Base-by-base conservation (phyloP, 1,284 basidiomycete genomes). In the Sanguinoderma infundibulare region DNA sequence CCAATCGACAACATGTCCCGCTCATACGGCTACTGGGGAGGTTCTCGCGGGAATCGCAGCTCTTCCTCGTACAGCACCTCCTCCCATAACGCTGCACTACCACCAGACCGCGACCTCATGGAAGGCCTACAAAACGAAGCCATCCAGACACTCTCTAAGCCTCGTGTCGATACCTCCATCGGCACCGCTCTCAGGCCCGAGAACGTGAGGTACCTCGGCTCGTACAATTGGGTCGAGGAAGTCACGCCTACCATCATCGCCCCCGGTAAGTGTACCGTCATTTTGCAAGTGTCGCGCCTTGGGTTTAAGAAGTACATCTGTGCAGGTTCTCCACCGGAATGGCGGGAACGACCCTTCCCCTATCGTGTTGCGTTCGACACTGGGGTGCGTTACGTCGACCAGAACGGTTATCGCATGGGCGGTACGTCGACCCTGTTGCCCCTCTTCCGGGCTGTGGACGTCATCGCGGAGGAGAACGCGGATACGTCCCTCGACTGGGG, bases 201-300 rank as follows among this genome's bases (percentile, higher is more conserved):
- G 15, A 69, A 81, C 55, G 71, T 81, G 32, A 61, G 78, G 22
- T 82, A 78, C 55, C 73, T 85, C 54, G 83, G 82, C 3, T 86
- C 86, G 0, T 87, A 86, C 70, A 84, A 82, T 60, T 87, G 85
- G 85, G 65, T 75, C 17, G 76, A 80, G 61, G 51, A 64, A 59
- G n/a, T 50, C 0, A 67, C 73, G 7, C 81, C 84, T 0, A 83
- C 83, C 0, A 85, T 87, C 51, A 75, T 85, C 24, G 82, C 87
- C n/a, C 86, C 86, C 59, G 84, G 86, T 82, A 67, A 17, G 40
- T 50, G 20, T 38, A 10, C 72, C 53, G 8, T 6, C 14, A 7
- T 40, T 17, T 36, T 26, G 3, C 35, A 24, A 20, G 1, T 36
- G 32, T 22, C 40, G 9, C 30, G 26, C 47, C 20, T 12, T 17